A percentile compares a stretch with the other conserved stretches of the same genome.
Evolutionary conservation across 31 red algal species (phyloP).

Genomic region (Asparagopsis taxiformis): DNA sequence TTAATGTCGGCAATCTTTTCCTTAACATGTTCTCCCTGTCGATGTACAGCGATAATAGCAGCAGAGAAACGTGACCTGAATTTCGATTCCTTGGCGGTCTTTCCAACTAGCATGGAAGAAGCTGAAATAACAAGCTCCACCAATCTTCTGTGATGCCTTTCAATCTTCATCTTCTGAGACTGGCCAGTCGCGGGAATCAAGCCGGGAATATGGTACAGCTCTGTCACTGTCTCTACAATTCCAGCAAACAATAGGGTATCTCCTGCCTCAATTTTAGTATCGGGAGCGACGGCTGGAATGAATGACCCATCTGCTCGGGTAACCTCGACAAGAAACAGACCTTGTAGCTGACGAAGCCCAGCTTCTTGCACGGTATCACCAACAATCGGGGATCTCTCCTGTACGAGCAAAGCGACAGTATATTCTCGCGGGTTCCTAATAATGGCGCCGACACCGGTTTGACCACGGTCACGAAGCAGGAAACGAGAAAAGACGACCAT

Average conservation of each 20-base stretch:
- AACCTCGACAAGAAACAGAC: conserved; percentile 90
- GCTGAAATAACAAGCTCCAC: conserved; percentile 86
- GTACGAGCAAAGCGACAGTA: conserved; percentile 84
- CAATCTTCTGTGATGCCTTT: conserved; percentile 75
- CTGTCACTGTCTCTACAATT: conserved; percentile 83
- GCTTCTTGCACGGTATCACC: conserved; percentile 84
- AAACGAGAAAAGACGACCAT: conserved; percentile 66
- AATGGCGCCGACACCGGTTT: conserved; percentile 64
- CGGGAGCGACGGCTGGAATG: conserved; percentile 84
- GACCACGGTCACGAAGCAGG: conserved; percentile 57
- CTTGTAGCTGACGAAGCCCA: conserved; percentile 87
- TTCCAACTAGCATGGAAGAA: conserved; percentile 73
- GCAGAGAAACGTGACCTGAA: conserved; percentile 83
- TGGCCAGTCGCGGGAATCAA: conserved; percentile 82
- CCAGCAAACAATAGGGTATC: conserved; percentile 91
- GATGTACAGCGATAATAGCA: conserved; percentile 94
- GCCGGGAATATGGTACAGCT: conserved; percentile 89
- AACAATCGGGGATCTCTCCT: conserved; percentile 75
- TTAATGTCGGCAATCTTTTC: conserved; percentile 88
- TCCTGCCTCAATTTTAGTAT: conserved; percentile 76
- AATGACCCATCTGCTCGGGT: conserved; percentile 75
- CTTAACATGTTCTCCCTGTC: conserved; percentile 79
- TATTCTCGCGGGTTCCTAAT: conserved; percentile 90
- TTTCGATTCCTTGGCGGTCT: conserved; percentile 82
- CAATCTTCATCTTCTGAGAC: conserved; percentile 80